These are phyloP conservation scores for Pythium periplocum DNA, from an alignment of 352 stramenopile genomes.

Conservation along the genomic window DNA sequence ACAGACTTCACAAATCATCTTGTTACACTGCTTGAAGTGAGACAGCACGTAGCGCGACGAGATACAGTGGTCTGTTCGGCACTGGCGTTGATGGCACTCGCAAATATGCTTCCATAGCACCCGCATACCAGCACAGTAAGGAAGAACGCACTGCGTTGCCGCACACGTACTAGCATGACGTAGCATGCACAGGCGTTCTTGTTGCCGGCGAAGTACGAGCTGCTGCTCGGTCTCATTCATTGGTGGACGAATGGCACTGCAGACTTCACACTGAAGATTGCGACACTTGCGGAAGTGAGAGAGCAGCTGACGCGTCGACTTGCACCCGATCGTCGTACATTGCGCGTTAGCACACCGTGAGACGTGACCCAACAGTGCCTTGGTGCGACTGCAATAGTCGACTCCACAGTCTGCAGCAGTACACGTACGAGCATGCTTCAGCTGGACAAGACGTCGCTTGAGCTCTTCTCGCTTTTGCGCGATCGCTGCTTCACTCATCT, in stretches of 20 bases:
- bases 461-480: slow-evolving; percentile 83
- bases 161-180: slow-evolving; percentile 81
- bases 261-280: slow-evolving; percentile 85
- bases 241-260: slow-evolving; percentile 79
- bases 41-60: slow-evolving; percentile 85
- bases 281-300: slow-evolving; percentile 87
- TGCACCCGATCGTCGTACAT: slow-evolving; percentile 84
- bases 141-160: slow-evolving; percentile 57
- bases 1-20: slow-evolving; percentile 89
- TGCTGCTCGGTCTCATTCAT: slow-evolving; percentile 87
- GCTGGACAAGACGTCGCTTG: slow-evolving; percentile 77
- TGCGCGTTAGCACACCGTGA: slow-evolving; percentile 80
- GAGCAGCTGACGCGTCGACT: slow-evolving; percentile 80
- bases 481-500: slow-evolving; percentile 76
- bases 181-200: slow-evolving; percentile 85
- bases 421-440: slow-evolving; percentile 85
- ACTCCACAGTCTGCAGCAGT: slow-evolving; percentile 63
- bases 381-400: slow-evolving; percentile 81
- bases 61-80: slow-evolving; percentile 84
- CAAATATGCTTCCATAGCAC: slow-evolving; percentile 90
- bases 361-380: slow-evolving; percentile 74
- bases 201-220: slow-evolving; percentile 74
- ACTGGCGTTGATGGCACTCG: slow-evolving; percentile 85
- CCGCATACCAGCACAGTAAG: slow-evolving; percentile 87
- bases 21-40: slow-evolving; percentile 90